Percentiles rank a stretch among this genome's conserved stretches.
phyloP scores from a whole-genome alignment of 208 protist species.

The Crithidia expoeki region DNA sequence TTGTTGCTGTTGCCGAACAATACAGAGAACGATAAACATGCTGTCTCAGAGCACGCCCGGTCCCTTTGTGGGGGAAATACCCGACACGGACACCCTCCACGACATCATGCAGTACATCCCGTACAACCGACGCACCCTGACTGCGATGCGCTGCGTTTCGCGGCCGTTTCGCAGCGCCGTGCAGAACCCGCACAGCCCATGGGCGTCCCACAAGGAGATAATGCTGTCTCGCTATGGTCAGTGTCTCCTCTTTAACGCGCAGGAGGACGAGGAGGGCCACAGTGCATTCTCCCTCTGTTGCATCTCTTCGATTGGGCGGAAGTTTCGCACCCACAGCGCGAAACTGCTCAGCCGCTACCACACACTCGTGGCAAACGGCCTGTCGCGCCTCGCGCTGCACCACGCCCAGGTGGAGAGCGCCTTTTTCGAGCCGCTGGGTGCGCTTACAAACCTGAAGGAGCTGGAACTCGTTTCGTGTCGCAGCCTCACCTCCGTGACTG shows the following conservation, averaged over 20 bases:
- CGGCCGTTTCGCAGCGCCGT: slow-evolving; percentile 78
- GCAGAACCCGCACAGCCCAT: slow-evolving; percentile 67
- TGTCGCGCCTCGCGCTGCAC: slow-evolving; percentile 73
- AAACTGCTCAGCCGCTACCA: slow-evolving; percentile 73
- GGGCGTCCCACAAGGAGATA: slow-evolving; percentile 69
- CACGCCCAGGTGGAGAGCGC: slow-evolving; percentile 67
- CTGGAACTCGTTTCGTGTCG: slow-evolving; percentile 82
- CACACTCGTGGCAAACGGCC: slow-evolving; percentile 65
- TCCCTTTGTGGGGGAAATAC: slow-evolving; percentile 64
- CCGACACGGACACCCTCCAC: slow-evolving; percentile 58
- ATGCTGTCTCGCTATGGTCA: slow-evolving; percentile 84
- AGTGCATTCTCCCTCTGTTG: slow-evolving; percentile 71
- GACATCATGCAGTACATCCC: slow-evolving; percentile 83
- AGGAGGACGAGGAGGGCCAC: slow-evolving; percentile 62
- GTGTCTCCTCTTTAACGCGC: slow-evolving; percentile 82
- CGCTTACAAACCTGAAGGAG: slow-evolving; percentile 53
- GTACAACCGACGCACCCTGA: slow-evolving; percentile 87
- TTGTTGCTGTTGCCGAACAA: too few relatives aligned
- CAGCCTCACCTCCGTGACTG: slow-evolving; percentile 58
- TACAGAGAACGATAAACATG: slow-evolving; percentile 40
- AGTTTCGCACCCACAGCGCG: slow-evolving; percentile 73
- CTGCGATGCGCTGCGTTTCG: slow-evolving; percentile 78
- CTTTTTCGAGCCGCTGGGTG: slow-evolving; percentile 69
- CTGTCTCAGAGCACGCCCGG: slow-evolving; percentile 48
- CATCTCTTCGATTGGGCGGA: slow-evolving; percentile 76